Evolutionary conservation across 257 asterid species (phyloP).

Genomic region (Penstemon barbatus): DNA sequence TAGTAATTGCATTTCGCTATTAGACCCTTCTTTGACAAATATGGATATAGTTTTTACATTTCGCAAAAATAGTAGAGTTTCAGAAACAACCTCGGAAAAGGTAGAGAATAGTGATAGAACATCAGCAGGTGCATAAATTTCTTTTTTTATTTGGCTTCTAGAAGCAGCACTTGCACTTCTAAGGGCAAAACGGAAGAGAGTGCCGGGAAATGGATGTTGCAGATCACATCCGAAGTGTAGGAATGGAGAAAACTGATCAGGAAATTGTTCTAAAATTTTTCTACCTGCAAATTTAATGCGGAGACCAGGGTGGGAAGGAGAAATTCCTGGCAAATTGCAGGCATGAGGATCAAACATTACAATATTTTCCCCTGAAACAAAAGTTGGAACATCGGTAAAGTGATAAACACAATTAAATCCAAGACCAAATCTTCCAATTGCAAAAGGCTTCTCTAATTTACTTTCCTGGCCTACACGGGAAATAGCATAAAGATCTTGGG

Average conservation of each 20-base stretch:
- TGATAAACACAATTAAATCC: conserved; percentile 95
- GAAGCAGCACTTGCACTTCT: conserved; percentile 73
- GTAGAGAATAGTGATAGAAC: conserved; percentile 79
- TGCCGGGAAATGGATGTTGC: conserved; percentile 81
- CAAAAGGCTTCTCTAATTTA: conserved; percentile 93
- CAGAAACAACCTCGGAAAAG: conserved; percentile 78
- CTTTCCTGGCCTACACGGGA: conserved; percentile 99
- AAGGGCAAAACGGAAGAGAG: conserved; percentile 94
- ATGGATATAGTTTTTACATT: conserved; percentile 78
- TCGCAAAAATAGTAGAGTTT: conserved; percentile 79
- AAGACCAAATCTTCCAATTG: conserved; percentile 97
- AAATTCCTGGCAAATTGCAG: conserved; percentile 86
- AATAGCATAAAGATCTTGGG: conserved; percentile 94
- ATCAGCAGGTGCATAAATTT: conserved; percentile 75
- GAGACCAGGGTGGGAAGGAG: conserved; percentile 96
- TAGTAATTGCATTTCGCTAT: conserved; percentile 79
- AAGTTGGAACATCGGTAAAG: conserved; percentile 88
- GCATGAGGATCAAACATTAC: conserved; percentile 99
- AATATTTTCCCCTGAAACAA: conserved; percentile 95
- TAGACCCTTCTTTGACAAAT: conserved; percentile 78
- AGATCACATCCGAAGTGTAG: conserved; percentile 91
- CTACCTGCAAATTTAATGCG: conserved; percentile 80
- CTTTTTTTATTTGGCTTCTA: conserved; percentile 91
- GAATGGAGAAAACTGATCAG: conserved; percentile 97
- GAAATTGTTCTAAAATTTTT: conserved; percentile 83